A percentile compares a stretch with the other conserved stretches of the same genome.
Evolutionary conservation across 441 rosid genomes (phyloP).

Genomic region (Brassica balearica): DNA sequence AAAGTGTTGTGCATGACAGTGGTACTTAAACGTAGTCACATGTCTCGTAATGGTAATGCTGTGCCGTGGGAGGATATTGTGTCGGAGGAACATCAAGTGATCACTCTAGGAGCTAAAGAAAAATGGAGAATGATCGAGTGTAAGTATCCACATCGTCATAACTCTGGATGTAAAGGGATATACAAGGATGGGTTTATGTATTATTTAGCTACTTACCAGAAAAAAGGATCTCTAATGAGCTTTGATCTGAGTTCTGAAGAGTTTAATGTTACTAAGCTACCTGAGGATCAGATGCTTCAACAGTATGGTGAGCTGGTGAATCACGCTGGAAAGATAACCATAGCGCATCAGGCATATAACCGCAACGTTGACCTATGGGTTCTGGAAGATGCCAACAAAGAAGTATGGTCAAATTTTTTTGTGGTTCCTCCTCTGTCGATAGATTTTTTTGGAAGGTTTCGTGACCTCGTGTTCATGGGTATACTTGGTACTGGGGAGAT

Average conservation of each 20-base stretch:
- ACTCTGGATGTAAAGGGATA: background rate
- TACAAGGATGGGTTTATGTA: background rate
- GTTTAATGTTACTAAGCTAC: background rate
- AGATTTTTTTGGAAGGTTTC: background rate
- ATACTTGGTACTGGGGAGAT: background rate
- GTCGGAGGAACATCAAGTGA: background rate
- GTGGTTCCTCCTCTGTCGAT: background rate
- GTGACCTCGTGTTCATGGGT: background rate
- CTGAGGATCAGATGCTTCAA: background rate
- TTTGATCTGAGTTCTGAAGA: conserved; percentile 1
- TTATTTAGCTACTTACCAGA: background rate
- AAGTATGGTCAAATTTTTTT: background rate
- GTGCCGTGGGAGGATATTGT: background rate
- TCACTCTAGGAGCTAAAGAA: background rate
- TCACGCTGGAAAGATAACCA: background rate
- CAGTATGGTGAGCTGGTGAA: background rate
- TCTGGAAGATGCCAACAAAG: background rate
- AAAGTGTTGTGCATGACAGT: background rate
- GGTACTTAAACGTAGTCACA: background rate
- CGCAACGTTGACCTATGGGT: background rate
- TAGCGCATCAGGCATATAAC: background rate
- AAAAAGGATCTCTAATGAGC: background rate
- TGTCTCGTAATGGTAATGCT: background rate
- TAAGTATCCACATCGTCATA: background rate
- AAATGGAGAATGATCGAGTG: conserved; percentile 1